Percentiles rank a stretch among this genome's conserved stretches.
Evolutionary conservation across 768 basidiomycete genomes (phyloP).

Genomic region (Phlegmacium glaucopus): DNA sequence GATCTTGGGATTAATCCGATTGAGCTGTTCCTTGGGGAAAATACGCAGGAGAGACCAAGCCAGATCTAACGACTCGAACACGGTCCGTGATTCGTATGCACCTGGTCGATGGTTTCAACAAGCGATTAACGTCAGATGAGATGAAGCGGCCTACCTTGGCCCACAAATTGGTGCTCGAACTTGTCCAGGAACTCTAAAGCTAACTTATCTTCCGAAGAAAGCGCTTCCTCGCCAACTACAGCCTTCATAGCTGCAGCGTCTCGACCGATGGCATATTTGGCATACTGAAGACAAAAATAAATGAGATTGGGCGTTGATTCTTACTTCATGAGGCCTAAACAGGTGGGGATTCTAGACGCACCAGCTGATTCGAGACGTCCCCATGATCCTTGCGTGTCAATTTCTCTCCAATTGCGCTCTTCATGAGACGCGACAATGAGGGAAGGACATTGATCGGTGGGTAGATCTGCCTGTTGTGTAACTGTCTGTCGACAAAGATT

Average conservation of each 20-base stretch:
- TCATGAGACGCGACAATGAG: slow-evolving; percentile 98
- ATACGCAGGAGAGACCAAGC: slow-evolving; percentile 96
- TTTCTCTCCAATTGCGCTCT: slow-evolving; percentile 97
- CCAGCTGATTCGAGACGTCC: slow-evolving; percentile 98
- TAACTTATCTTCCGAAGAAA: slow-evolving; percentile 93
- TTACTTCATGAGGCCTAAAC: slow-evolving; percentile 4
- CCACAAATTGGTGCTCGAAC: slow-evolving; percentile 97
- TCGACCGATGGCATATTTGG: slow-evolving; percentile 96
- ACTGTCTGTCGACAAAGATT: slow-evolving; percentile 96
- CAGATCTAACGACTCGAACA: slow-evolving; percentile 96
- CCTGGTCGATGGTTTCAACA: slow-evolving; percentile 40
- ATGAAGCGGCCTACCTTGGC: slow-evolving; percentile 67
- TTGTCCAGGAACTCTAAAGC: slow-evolving; percentile 97
- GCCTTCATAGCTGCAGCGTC: slow-evolving; percentile 99
- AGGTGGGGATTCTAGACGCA: slow-evolving; percentile 34
- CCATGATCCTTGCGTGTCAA: slow-evolving; percentile 98
- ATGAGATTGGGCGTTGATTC: slow-evolving; percentile 7
- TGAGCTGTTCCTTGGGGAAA: slow-evolving; percentile 98
- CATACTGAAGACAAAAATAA: slow-evolving; percentile 55
- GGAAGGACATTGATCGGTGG: slow-evolving; percentile 99
- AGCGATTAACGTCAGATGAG: neutral
- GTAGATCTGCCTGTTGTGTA: slow-evolving; percentile 97
- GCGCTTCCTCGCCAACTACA: slow-evolving; percentile 97
- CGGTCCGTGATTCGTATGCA: slow-evolving; percentile 90
- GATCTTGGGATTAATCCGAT: slow-evolving; percentile 97